Base-by-base conservation (phyloP, 1,284 basidiomycete species). In the Rhodotorula sp. region DNA sequence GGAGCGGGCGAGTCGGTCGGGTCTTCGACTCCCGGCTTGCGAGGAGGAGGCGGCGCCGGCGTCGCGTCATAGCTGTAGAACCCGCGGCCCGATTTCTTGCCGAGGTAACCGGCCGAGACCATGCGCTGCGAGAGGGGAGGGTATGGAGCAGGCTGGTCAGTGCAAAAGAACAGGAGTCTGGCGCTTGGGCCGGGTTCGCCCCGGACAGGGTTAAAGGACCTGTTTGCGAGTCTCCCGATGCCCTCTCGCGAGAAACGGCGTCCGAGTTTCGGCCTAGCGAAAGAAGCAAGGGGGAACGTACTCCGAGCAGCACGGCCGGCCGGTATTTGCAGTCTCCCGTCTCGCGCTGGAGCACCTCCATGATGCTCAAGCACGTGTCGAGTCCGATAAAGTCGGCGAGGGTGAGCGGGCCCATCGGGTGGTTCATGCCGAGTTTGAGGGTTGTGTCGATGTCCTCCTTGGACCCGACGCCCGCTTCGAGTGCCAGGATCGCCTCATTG, bases 321-420 rank as follows among this genome's bases (percentile, higher is more conserved):
- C 95, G 87, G 81, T 97, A 98, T 81, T 98, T 97, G n/a, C 90
- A 91, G 82, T 98, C 95, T 0, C 90, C 87, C 18, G 92, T 95
- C 71, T 95, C 94, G 22, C 73, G 63, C 54, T 72, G 69, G 42
- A 96, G 85, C 0, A 92, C 94, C 79, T 91, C 87, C 78, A 95
- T 92, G 78, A 95, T 95, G 8, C 90, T 87, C 46, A 95, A 86
- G 79, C 93, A 95, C 26, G 73, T 75, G 67, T 77, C 77, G 37
- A 78, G 72, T 8, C 77, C 77, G 60, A 78, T 77, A 57, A 74
- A 74, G 60, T 74, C 72, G 8, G 81, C 80, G 33, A 81, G 70
- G 14, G 67, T 70, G 22, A 82, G 70, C 4, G 79, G 80, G 22
- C 95, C 95, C 92, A 71, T 96, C 2, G 94, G 94, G 79, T 97